Conservation (phyloP, 305 asterid species). For the Fraxinus platypoda region DNA sequence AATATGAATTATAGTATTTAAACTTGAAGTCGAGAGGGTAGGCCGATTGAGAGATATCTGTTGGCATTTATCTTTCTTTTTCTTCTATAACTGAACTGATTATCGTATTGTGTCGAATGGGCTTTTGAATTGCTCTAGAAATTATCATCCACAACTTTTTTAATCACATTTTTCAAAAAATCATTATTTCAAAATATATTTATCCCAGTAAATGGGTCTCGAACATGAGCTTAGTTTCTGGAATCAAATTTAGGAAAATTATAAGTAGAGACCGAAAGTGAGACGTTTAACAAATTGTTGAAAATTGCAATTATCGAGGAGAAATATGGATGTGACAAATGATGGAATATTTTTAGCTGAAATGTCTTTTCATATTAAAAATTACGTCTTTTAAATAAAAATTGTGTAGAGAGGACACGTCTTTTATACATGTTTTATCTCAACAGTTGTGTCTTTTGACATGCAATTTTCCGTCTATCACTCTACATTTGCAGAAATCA, state of each 20-base stretch:
- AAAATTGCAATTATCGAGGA: background rate
- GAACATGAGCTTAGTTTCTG: background rate
- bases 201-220: too few species aligned
- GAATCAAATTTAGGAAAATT: background rate
- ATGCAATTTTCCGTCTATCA: background rate
- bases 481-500: background rate
- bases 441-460: background rate
- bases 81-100: background rate
- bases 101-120: background rate
- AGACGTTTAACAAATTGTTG: background rate
- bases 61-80: background rate
- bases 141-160: background rate
- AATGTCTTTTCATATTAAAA: background rate
- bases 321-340: background rate
- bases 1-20: background rate
- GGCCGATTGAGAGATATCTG: background rate
- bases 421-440: too few species aligned
- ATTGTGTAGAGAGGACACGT: background rate
- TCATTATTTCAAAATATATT: too few species aligned
- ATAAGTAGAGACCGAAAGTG: background rate
- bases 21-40: background rate
- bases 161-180: too few species aligned
- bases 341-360: background rate
- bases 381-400: too few species aligned
- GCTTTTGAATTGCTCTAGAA: background rate